Conservation (phyloP, 371 early-diverging fungal species). For the Phascolomyces articulosus region DNA sequence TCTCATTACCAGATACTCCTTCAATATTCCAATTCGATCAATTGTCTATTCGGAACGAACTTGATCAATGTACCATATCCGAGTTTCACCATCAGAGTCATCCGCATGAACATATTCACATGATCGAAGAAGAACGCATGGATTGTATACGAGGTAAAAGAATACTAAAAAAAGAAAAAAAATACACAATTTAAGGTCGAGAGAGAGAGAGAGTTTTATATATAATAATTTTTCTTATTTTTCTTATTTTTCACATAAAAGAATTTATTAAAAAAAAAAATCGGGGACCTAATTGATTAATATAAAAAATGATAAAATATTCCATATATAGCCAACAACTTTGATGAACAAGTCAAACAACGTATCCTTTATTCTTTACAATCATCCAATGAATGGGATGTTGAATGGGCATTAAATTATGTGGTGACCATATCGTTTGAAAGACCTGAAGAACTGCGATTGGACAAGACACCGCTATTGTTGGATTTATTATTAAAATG, state of each 20-base stretch:
- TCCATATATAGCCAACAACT: slow-evolving; percentile 29
- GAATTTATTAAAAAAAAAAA: too few species aligned
- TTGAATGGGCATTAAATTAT: slow-evolving; percentile 87
- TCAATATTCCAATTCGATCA: slow-evolving; percentile 21
- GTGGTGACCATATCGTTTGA: slow-evolving; percentile 77
- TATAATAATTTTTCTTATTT: too few species aligned
- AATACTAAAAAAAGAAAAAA: too few species aligned
- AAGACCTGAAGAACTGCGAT: slow-evolving; percentile 60
- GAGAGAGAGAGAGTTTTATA: too few species aligned
- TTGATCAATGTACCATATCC: slow-evolving; percentile 23
- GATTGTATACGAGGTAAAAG: slow-evolving; percentile 17
- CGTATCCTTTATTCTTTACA: slow-evolving; percentile 72
- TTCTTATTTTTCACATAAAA: too few species aligned
- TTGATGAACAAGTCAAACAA: slow-evolving; percentile 60
- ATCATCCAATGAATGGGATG: slow-evolving; percentile 73
- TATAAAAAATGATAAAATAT: too few species aligned
- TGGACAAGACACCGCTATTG: slow-evolving; percentile 69
- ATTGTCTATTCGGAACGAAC: slow-evolving; percentile 21
- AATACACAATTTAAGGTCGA: too few species aligned
- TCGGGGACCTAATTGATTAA: too few species aligned
- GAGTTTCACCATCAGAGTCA: slow-evolving; percentile 40
- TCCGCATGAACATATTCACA: slow-evolving; percentile 40
- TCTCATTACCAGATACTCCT: slow-evolving; percentile 5
- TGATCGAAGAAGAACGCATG: slow-evolving; percentile 20
- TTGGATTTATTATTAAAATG: slow-evolving; percentile 62